Conservation (phyloP, 345 rosid genomes). For the Ricinus communis region DNA sequence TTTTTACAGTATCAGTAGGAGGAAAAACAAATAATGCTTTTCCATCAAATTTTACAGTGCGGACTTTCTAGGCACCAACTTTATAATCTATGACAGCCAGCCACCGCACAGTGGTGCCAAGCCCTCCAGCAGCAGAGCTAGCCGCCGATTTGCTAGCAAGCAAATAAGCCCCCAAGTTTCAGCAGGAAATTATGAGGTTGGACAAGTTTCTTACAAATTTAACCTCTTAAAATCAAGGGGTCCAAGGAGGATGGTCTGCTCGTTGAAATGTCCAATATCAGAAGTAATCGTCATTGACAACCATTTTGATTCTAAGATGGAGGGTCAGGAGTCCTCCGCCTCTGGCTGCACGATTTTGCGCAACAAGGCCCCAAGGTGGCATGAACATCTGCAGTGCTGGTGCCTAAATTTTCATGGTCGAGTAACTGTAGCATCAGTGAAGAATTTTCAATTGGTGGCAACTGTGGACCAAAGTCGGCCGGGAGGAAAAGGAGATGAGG, state of each 20-base stretch:
- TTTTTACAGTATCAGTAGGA: no score
- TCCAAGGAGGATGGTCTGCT: conserved; percentile 93
- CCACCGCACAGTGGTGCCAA: conserved; percentile 83
- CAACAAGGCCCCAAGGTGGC: conserved; percentile 97
- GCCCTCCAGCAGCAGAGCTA: conserved; percentile 69
- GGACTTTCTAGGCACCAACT: conserved; percentile 95
- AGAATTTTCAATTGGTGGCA: conserved; percentile 88
- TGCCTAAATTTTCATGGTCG: conserved; percentile 94
- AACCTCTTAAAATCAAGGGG: conserved; percentile 94
- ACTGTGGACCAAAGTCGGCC: conserved; percentile 74
- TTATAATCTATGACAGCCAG: conserved; percentile 81
- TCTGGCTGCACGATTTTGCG: conserved; percentile 49
- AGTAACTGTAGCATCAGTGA: conserved; percentile 89
- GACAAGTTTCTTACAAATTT: conserved; percentile 84
- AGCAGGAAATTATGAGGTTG: conserved; percentile 83
- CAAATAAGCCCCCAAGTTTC: conserved; percentile 95
- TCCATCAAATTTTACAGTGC: conserved; percentile 50
- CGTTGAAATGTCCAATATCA: conserved; percentile 48
- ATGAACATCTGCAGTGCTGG: conserved; percentile 94
- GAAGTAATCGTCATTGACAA: conserved; percentile 37
- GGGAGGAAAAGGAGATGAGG: conserved; percentile 88
- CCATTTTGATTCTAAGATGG: conserved; percentile 37
- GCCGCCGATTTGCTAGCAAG: conserved; percentile 87
- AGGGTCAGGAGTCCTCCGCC: conserved; percentile 35
- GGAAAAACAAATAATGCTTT: neutral